These are phyloP conservation scores for Phalaenopsis equestris DNA, from an alignment of 106 monocot species.

Conservation along the genomic window DNA sequence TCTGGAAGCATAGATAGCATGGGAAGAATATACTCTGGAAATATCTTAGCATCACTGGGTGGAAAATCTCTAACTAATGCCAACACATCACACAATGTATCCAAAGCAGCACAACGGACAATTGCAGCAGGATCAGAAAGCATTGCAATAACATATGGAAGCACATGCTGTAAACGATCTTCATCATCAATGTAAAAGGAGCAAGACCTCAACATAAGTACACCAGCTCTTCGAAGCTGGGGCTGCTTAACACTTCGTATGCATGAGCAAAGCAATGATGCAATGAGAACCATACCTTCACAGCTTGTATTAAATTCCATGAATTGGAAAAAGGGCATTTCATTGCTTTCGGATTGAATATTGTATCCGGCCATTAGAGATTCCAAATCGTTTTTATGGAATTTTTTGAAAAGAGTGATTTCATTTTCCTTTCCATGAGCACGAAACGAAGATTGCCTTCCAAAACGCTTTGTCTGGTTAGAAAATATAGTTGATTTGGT, in stretches of 20 bases:
- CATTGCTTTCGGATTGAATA: conserved; percentile 51
- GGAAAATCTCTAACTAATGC: conserved; percentile 74
- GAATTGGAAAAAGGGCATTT: conserved; percentile 32
- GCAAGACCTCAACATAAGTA: conserved; percentile 57
- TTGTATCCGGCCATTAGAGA: conserved; percentile 45
- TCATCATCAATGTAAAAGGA: conserved; percentile 93
- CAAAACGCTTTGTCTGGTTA: conserved; percentile 14
- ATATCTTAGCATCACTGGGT: conserved; percentile 96
- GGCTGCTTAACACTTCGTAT: conserved; percentile 88
- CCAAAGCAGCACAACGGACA: conserved; percentile 93
- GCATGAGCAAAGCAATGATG: conserved; percentile 83
- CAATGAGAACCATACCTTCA: conserved; percentile 93
- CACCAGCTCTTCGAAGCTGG: conserved; percentile 67
- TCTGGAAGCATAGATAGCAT: conserved; percentile 98
- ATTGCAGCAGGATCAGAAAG: conserved; percentile 89
- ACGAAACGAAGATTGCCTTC: conserved; percentile 25
- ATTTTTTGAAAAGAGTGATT: conserved; percentile 37
- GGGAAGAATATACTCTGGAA: conserved; percentile 96
- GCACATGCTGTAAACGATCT: conserved; percentile 84
- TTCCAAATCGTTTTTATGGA: conserved; percentile 57
- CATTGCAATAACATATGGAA: conserved; percentile 91
- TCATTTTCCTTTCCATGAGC: conserved; percentile 31
- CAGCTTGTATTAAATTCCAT: conserved; percentile 30
- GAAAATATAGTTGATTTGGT: conserved; percentile 7
- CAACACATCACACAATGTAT: conserved; percentile 80